Conservation (phyloP, 2,329 filamentous ascomycete species). For the Ustulina deusta region DNA sequence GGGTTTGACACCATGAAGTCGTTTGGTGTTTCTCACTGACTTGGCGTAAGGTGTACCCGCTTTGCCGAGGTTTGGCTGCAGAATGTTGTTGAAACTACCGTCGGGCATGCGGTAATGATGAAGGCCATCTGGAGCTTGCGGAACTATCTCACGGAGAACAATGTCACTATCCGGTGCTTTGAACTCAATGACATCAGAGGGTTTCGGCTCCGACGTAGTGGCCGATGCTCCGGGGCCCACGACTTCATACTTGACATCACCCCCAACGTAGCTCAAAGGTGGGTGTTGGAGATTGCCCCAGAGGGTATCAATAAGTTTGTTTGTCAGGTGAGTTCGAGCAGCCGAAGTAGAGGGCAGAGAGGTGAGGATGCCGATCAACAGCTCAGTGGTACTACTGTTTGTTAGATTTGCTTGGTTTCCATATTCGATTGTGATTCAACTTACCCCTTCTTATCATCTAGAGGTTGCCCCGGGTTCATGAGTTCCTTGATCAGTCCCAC, state of each 20-base stretch:
- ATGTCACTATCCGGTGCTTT: constrained; percentile 55
- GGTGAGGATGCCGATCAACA: constrained; percentile 56
- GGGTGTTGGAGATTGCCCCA: constrained; percentile 68
- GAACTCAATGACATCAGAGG: constrained; percentile 55
- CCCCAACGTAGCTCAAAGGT: constrained; percentile 59
- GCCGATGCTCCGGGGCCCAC: constrained; percentile 49
- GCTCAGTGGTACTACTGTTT: constrained; percentile 53
- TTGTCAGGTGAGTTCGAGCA: constrained; percentile 56
- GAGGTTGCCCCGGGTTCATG: constrained; percentile 59
- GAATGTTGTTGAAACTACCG: constrained; percentile 65
- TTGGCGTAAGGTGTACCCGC: constrained; percentile 77
- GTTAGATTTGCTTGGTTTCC: constrained; percentile 35
- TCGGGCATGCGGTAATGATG: constrained; percentile 53
- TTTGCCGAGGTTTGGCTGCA: constrained; percentile 72
- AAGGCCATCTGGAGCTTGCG: constrained; percentile 53
- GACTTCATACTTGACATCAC: constrained; percentile 56
- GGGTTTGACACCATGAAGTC: constrained; percentile 70
- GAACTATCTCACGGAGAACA: constrained; percentile 53
- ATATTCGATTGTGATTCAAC: neutral
- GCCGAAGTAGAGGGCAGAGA: constrained; percentile 53
- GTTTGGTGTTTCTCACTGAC: constrained; percentile 68
- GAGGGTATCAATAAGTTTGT: constrained; percentile 63
- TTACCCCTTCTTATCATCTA: constrained; percentile 68
- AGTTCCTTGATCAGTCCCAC: constrained; percentile 51
- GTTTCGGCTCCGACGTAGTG: constrained; percentile 51